Evolutionary conservation across 1,284 basidiomycete species (phyloP).

Genomic region (Apiotrichum siamense): DNA sequence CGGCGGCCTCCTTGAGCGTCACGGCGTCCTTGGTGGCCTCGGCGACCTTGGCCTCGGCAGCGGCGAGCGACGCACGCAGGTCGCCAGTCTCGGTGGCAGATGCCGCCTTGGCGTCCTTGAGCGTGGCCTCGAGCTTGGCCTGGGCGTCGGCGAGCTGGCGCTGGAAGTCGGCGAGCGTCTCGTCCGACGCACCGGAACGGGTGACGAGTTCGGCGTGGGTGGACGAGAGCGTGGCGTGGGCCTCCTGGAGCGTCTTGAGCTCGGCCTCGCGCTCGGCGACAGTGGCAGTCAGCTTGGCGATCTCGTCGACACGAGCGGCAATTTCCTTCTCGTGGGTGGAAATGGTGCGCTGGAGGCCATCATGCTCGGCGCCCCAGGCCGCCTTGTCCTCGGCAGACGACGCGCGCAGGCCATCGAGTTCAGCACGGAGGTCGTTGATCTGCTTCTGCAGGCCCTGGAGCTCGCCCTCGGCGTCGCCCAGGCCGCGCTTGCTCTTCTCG

Average conservation of each 20-base stretch:
- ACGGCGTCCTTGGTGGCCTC: not conserved
- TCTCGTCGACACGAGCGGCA: conserved; percentile 7
- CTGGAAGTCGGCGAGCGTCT: conserved; percentile 21
- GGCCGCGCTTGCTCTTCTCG: conserved; percentile 18
- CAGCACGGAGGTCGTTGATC: conserved; percentile 17
- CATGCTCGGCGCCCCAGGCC: conserved; percentile 15
- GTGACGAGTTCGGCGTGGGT: conserved; percentile 21
- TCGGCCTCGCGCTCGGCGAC: conserved; percentile 14
- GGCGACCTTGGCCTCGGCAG: not conserved
- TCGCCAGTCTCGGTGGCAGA: conserved; percentile 1
- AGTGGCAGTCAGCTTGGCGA: conserved; percentile 7
- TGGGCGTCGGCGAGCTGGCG: conserved; percentile 16
- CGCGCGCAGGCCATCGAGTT: conserved; percentile 11
- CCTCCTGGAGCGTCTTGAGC: conserved; percentile 16
- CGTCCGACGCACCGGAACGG: conserved; percentile 15
- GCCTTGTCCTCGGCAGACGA: conserved; percentile 8
- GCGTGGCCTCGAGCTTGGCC: conserved; percentile 10
- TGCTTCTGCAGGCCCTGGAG: conserved; percentile 24
- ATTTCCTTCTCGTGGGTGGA: conserved; percentile 2
- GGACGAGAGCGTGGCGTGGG: conserved; percentile 19
- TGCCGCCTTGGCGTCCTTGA: not conserved
- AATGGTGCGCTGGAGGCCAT: conserved; percentile 7
- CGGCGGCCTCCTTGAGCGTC: not conserved
- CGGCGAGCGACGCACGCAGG: not conserved
- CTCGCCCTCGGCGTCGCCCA: conserved; percentile 13